Evolutionary conservation across 108 stramenopile species (phyloP).

Genomic region (Seminavis robusta): DNA sequence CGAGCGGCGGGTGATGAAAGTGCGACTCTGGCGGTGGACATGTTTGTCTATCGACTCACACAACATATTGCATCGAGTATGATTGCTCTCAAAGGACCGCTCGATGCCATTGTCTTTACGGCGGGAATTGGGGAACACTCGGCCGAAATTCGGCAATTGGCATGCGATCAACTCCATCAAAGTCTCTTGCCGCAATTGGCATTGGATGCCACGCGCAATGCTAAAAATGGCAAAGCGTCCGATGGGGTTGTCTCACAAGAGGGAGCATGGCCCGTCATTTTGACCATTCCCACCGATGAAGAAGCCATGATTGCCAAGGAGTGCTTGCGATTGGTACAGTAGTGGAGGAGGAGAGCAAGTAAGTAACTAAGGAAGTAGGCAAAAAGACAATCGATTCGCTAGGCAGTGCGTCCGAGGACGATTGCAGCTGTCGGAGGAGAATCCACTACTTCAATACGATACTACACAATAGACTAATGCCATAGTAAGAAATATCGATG

Average conservation of each 20-base stretch:
- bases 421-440: too few species aligned
- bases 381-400: too few species aligned
- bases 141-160: slow-evolving; percentile 19
- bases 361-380: too few species aligned
- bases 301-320: slow-evolving; percentile 44
- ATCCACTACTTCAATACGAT: too few species aligned
- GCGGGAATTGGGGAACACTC: slow-evolving; percentile 55
- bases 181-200: slow-evolving; percentile 10
- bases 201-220: slow-evolving; percentile 17
- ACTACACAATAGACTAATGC: too few species aligned
- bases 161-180: slow-evolving; percentile 4
- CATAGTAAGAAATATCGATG: too few species aligned
- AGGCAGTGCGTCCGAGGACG: too few species aligned
- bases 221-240: slow-evolving; percentile 10
- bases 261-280: slow-evolving; percentile 11
- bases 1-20: slow-evolving; percentile 11
- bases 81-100: slow-evolving; percentile 24
- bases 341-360: too few species aligned
- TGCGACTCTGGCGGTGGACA: slow-evolving; percentile 37
- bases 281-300: slow-evolving; percentile 52
- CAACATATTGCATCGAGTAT: slow-evolving; percentile 35
- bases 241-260: slow-evolving; percentile 8
- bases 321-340: too few species aligned
- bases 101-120: slow-evolving; percentile 53
- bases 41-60: slow-evolving; percentile 40